Evolutionary conservation across 129 eudicot genomes (phyloP).

Genomic region (Escallonia rubra): DNA sequence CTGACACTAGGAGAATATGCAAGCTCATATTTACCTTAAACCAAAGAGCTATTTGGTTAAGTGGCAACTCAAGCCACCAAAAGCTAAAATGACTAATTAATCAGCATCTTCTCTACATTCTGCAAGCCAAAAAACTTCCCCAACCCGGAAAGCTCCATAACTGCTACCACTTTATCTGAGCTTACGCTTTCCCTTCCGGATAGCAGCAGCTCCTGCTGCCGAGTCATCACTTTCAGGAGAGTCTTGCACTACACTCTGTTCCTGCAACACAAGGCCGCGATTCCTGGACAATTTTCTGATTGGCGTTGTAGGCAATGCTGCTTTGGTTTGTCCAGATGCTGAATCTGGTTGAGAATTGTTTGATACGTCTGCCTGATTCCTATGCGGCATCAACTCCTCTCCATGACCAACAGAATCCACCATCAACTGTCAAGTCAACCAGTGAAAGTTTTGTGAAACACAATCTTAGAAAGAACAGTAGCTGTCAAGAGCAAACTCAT

Average conservation of each 20-base stretch:
- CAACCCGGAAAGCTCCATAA: background rate
- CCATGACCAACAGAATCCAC: conserved; percentile 41
- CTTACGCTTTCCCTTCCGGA: conserved; percentile 49
- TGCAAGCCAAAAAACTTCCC: background rate
- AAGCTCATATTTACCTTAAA: background rate
- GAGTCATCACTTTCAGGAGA: conserved; percentile 56
- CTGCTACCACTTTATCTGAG: conserved; percentile 15
- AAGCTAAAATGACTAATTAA: background rate
- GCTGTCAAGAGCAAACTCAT: too few species aligned
- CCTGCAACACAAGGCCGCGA: conserved; percentile 74
- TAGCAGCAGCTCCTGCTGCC: conserved; percentile 39
- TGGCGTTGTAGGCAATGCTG: conserved; percentile 53
- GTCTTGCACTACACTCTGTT: conserved; percentile 58
- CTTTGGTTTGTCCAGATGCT: conserved; percentile 17
- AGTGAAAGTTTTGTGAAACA: background rate
- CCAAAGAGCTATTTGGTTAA: conserved; percentile 9
- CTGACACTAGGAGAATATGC: background rate
- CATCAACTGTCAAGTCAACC: conserved; percentile 42
- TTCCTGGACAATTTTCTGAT: conserved; percentile 70
- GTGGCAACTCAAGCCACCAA: background rate
- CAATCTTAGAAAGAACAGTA: background rate
- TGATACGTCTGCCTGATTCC: conserved; percentile 25
- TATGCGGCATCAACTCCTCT: conserved; percentile 67
- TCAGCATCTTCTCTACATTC: background rate
- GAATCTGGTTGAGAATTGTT: conserved; percentile 16